phyloP scores from a whole-genome alignment of 768 basidiomycete species.

The Imleria badia region DNA sequence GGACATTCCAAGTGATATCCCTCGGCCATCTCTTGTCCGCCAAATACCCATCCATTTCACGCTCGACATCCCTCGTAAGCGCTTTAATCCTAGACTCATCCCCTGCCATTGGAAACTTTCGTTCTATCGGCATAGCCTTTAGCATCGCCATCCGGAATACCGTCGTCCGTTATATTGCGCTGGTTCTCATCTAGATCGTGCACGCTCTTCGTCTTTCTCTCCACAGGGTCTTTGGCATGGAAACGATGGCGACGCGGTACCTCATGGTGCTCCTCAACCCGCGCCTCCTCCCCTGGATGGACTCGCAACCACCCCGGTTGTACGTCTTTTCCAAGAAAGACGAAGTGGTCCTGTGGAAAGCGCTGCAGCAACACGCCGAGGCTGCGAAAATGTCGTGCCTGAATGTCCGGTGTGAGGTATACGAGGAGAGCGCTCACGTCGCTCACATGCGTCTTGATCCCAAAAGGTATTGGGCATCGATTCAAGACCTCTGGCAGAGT shows the following conservation, averaged over 20 bases:
- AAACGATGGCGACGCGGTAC: constrained; percentile 7
- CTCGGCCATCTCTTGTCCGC: too few species aligned
- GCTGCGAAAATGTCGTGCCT: constrained; percentile 23
- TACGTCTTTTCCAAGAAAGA: constrained; percentile 38
- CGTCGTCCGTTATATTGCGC: too few species aligned
- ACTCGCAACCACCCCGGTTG: constrained; percentile 30
- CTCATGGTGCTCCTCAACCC: constrained; percentile 20
- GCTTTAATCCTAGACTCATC: too few species aligned
- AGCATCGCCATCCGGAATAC: too few species aligned
- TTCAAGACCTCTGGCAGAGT: constrained; percentile 21
- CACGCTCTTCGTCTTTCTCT: background rate
- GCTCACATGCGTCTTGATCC: constrained; percentile 32
- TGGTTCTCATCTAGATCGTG: too few species aligned
- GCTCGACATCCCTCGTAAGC: too few species aligned
- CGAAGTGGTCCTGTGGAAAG: constrained; percentile 27
- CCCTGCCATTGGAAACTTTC: too few species aligned
- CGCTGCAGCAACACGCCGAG: constrained; percentile 27
- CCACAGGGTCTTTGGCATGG: constrained; percentile 16
- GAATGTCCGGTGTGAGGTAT: constrained; percentile 29
- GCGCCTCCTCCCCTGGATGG: constrained; percentile 33
- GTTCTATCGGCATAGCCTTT: too few species aligned
- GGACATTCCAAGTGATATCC: too few species aligned
- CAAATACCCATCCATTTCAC: too few species aligned
- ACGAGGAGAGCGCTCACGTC: constrained; percentile 37
- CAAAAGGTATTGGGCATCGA: constrained; percentile 27